A percentile compares a stretch with the other conserved stretches of the same genome.
Evolutionary conservation across 2,329 filamentous ascomycete genomes (phyloP).

Genomic region (Xylaria sp.): DNA sequence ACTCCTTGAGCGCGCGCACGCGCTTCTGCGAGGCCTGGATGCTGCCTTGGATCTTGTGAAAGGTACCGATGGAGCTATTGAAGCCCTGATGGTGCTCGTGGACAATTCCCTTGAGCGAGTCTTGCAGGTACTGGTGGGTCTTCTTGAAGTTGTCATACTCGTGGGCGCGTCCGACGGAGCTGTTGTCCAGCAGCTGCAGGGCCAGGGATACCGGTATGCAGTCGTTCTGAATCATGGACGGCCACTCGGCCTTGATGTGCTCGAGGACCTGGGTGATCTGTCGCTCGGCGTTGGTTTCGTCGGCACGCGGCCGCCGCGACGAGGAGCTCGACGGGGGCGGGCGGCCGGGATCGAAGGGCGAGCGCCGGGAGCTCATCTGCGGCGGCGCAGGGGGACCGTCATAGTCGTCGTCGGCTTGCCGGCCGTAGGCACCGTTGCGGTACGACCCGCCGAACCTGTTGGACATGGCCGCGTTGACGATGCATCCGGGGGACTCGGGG

Average conservation of each 20-base stretch:
- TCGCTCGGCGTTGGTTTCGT: constrained; percentile 61
- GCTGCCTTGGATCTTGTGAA: constrained; percentile 96
- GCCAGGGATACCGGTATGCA: constrained; percentile 94
- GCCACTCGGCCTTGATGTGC: constrained; percentile 89
- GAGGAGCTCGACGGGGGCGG: constrained; percentile 43
- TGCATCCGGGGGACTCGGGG: constrained; percentile 40
- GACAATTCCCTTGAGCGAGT: constrained; percentile 91
- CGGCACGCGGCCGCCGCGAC: constrained; percentile 40
- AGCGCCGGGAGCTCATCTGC: constrained; percentile 46
- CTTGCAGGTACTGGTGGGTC: constrained; percentile 88
- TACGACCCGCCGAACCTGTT: constrained; percentile 61
- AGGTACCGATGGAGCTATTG: constrained; percentile 98
- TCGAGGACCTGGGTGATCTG: constrained; percentile 75
- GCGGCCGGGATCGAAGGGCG: constrained; percentile 46
- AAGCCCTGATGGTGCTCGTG: constrained; percentile 99
- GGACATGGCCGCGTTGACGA: constrained; percentile 56
- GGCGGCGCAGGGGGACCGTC: constrained; percentile 54
- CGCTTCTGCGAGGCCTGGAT: constrained; percentile 89
- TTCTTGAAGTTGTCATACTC: constrained; percentile 86
- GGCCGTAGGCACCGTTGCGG: constrained; percentile 57
- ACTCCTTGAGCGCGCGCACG: constrained; percentile 83
- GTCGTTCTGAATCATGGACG: constrained; percentile 86
- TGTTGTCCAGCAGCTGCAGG: constrained; percentile 92
- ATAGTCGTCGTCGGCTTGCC: constrained; percentile 59
- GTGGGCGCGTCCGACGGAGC: constrained; percentile 90